Conservation (phyloP, 768 basidiomycete species). For the Fibroporia radiculosa region DNA sequence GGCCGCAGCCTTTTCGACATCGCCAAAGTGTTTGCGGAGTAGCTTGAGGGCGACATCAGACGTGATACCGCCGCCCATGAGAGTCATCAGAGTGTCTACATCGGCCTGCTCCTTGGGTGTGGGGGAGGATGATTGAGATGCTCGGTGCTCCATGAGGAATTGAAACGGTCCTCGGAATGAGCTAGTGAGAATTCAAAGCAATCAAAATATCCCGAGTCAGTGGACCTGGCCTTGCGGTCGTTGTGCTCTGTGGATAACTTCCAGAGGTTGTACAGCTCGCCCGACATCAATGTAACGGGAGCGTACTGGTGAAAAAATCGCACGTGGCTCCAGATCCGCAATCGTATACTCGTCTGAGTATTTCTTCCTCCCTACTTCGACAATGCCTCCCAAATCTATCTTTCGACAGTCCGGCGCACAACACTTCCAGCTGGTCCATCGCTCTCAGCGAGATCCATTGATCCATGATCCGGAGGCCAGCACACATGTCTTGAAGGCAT, state of each 20-base stretch:
- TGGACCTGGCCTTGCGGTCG: background rate
- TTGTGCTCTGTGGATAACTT: background rate
- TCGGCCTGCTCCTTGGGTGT: conserved; percentile 16
- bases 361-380: no score
- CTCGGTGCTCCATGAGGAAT: no score
- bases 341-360: no score
- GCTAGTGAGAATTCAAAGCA: no score
- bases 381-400: conserved; percentile 76
- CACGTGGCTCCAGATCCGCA: no score
- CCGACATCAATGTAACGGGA: no score
- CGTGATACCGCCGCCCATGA: conserved; percentile 36
- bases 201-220: background rate
- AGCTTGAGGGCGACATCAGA: conserved; percentile 44
- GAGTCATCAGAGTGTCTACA: conserved; percentile 25
- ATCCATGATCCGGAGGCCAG: conserved; percentile 90
- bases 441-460: conserved; percentile 92
- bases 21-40: conserved; percentile 51
- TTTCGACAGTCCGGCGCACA: conserved; percentile 85
- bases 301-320: no score
- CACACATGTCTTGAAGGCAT: conserved; percentile 80
- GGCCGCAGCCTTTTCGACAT: conserved; percentile 31
- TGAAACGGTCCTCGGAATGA: no score
- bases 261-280: no score
- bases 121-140: no score
- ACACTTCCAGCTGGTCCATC: conserved; percentile 95